phyloP scores from a whole-genome alignment of 176 grass and related monocot species.

The Canna indica region DNA sequence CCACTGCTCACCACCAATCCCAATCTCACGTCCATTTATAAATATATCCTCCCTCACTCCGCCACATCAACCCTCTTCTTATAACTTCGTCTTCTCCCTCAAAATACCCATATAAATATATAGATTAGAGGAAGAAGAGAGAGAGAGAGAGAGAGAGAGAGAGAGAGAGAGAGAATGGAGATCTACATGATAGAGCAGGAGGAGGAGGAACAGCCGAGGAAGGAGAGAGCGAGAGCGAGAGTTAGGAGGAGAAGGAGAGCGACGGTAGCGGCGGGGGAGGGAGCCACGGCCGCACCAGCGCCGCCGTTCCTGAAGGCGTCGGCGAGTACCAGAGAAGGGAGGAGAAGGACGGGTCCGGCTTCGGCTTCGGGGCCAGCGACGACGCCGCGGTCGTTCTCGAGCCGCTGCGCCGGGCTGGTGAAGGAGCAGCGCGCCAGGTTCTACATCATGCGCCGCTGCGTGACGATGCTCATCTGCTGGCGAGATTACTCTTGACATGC shows the following conservation, averaged over 20 bases:
- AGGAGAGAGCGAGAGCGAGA: too few relatives aligned
- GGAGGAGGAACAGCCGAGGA: too few relatives aligned
- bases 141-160: too few relatives aligned
- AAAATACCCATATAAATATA: too few relatives aligned
- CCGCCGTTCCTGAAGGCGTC: neutral
- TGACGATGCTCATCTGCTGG: conserved; percentile 55
- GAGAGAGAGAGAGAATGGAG: too few relatives aligned
- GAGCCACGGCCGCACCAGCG: too few relatives aligned
- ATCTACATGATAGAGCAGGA: neutral
- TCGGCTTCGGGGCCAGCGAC: too few relatives aligned
- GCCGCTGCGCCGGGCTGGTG: conserved; percentile 31
- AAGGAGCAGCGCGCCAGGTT: conserved; percentile 39
- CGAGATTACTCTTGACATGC: conserved; percentile 12
- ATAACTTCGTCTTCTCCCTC: neutral
- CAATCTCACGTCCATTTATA: neutral
- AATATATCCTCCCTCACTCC: neutral
- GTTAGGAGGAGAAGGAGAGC: too few relatives aligned
- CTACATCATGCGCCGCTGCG: conserved; percentile 56
- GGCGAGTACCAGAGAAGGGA: neutral
- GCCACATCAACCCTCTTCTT: neutral
- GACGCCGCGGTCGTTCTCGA: conserved; percentile 24
- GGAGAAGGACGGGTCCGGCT: too few relatives aligned
- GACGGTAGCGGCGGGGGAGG: neutral
- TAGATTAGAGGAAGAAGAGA: too few relatives aligned
- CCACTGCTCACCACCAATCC: conserved; percentile 1